phyloP scores from a whole-genome alignment of 176 grass and related monocot species.

The Oryza meridionalis region DNA sequence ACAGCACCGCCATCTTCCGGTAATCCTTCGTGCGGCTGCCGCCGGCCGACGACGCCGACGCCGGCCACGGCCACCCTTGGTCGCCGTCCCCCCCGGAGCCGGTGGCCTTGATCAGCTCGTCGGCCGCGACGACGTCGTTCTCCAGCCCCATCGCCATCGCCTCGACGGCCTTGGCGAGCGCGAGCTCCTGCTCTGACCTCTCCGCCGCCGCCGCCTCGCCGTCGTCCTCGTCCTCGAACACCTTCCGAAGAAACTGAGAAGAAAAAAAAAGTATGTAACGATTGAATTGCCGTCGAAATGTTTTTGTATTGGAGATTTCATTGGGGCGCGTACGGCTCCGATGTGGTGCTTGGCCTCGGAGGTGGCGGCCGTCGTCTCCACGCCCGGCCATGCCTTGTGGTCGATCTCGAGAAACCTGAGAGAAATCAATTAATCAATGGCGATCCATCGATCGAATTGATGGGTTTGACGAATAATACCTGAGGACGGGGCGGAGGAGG shows the following conservation, averaged over 20 bases:
- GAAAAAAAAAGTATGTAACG: not conserved
- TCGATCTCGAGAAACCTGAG: constrained; percentile 89
- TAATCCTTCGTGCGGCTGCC: constrained; percentile 48
- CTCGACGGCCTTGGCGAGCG: constrained; percentile 80
- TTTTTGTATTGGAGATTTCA: not conserved
- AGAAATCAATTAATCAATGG: no score
- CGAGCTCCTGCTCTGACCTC: constrained; percentile 77
- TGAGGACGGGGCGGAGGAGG: constrained; percentile 90
- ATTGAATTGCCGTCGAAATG: not conserved
- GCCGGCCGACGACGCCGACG: constrained; percentile 9
- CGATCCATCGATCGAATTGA: not conserved
- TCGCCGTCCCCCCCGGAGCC: not conserved
- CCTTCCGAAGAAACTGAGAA: constrained; percentile 68
- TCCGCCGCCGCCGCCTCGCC: constrained; percentile 54
- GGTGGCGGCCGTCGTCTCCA: constrained; percentile 84
- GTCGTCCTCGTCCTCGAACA: constrained; percentile 80
- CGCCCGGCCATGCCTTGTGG: constrained; percentile 76
- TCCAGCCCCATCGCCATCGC: constrained; percentile 84
- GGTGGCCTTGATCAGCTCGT: constrained; percentile 11
- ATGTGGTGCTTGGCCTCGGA: constrained; percentile 86
- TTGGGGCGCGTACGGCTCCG: constrained; percentile 57
- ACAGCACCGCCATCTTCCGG: constrained; percentile 75
- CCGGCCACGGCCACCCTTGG: constrained; percentile 1
- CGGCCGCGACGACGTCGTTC: not conserved
- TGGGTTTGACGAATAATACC: constrained; percentile 31